A percentile compares a stretch with the other conserved stretches of the same genome.
phyloP scores from a whole-genome alignment of 768 basidiomycete genomes.

The Myochromella boudieri region DNA sequence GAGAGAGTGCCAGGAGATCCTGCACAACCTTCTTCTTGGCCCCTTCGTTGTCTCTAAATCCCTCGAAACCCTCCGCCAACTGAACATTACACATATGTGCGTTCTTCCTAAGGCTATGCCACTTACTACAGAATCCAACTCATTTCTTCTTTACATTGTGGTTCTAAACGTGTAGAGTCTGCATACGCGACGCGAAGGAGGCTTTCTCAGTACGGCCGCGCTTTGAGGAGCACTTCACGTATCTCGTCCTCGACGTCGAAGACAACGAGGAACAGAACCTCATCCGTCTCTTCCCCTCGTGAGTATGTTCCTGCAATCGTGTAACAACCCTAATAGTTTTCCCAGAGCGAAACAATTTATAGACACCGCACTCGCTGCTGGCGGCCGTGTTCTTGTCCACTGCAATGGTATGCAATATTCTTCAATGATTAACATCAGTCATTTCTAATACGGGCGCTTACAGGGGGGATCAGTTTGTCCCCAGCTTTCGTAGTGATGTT shows the following conservation, averaged over 20 bases:
- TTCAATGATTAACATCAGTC: not conserved
- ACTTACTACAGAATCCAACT: too few species aligned
- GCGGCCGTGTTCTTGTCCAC: constrained; percentile 83
- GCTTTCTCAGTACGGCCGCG: constrained; percentile 87
- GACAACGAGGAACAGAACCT: constrained; percentile 96
- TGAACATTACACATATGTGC: constrained; percentile 85
- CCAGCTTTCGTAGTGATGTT: constrained; percentile 93
- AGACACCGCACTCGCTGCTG: constrained; percentile 56
- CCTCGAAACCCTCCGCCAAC: constrained; percentile 58
- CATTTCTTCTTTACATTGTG: too few species aligned
- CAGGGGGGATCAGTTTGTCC: constrained; percentile 85
- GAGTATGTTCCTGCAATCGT: constrained; percentile 20
- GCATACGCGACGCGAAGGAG: constrained; percentile 87
- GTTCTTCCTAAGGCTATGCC: too few species aligned
- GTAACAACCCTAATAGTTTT: not conserved
- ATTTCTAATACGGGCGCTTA: not conserved
- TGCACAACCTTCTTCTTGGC: constrained; percentile 78
- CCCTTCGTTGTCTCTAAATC: constrained; percentile 90
- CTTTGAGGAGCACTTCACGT: constrained; percentile 76
- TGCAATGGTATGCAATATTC: constrained; percentile 66
- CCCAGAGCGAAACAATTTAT: constrained; percentile 76
- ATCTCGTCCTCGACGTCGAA: constrained; percentile 82
- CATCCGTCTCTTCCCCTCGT: constrained; percentile 88
- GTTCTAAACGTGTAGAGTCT: constrained; percentile 69
- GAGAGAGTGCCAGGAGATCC: constrained; percentile 90